phyloP scores from a whole-genome alignment of 352 stramenopile genomes.

The Bremia lactucae region DNA sequence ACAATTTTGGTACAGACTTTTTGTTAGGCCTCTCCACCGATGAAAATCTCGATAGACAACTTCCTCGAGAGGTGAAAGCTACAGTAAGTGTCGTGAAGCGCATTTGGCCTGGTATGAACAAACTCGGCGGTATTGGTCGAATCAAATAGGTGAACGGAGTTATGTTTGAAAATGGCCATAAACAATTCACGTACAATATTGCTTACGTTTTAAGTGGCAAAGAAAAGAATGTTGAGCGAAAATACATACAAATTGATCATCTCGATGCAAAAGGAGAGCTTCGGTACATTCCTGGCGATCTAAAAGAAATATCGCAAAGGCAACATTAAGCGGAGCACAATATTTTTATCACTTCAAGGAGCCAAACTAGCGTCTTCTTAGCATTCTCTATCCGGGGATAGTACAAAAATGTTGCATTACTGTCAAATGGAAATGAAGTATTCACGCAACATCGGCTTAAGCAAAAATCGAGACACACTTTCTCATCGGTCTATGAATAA shows the following conservation, averaged over 20 bases:
- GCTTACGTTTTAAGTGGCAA: slow-evolving; percentile 54
- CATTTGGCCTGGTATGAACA: slow-evolving; percentile 84
- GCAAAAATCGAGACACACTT: too few species aligned
- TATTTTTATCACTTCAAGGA: too few species aligned
- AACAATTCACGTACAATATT: slow-evolving; percentile 60
- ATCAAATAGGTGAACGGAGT: slow-evolving; percentile 51
- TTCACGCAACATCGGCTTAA: too few species aligned
- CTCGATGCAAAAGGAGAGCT: too few species aligned
- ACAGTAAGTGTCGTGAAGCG: slow-evolving; percentile 70
- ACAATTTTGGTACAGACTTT: slow-evolving; percentile 44
- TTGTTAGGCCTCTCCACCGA: slow-evolving; percentile 29
- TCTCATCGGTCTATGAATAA: too few species aligned
- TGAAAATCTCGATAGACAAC: slow-evolving; percentile 30
- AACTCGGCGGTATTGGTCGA: slow-evolving; percentile 62
- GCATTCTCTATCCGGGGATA: too few species aligned
- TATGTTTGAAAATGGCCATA: slow-evolving; percentile 22
- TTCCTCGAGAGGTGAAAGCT: slow-evolving; percentile 35
- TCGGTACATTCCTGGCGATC: too few species aligned
- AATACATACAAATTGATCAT: slow-evolving; percentile 67
- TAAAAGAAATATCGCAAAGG: too few species aligned
- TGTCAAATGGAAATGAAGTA: too few species aligned
- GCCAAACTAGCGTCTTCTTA: too few species aligned
- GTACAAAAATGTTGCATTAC: too few species aligned
- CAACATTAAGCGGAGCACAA: too few species aligned
- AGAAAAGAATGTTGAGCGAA: slow-evolving; percentile 72